phyloP scores from a whole-genome alignment of 2,329 filamentous ascomycete genomes.

The Phaeosphaeriaceae sp. region DNA sequence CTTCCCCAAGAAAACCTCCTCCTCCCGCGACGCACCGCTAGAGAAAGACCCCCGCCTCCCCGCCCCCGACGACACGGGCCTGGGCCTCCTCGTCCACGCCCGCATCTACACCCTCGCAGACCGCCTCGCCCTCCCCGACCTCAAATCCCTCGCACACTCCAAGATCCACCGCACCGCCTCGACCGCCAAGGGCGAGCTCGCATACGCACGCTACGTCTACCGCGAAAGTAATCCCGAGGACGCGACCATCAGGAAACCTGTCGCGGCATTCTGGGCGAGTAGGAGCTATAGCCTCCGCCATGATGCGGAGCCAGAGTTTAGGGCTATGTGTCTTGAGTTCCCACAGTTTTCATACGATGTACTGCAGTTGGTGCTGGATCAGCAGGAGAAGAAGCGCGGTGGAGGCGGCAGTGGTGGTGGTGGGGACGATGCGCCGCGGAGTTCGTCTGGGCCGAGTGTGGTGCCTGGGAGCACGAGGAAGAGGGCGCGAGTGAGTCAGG shows the following conservation, averaged over 20 bases:
- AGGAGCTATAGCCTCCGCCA: conserved; percentile 80
- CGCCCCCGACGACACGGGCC: conserved; percentile 75
- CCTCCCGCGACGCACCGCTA: conserved; percentile 69
- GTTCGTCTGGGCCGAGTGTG: conserved; percentile 47
- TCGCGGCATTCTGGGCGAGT: conserved; percentile 90
- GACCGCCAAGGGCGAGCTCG: conserved; percentile 87
- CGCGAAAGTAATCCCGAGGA: conserved; percentile 75
- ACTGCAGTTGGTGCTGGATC: conserved; percentile 68
- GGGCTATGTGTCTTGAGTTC: conserved; percentile 82
- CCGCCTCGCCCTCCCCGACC: conserved; percentile 69
- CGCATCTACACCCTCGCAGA: conserved; percentile 88
- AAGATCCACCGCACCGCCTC: conserved; percentile 94
- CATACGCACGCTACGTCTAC: conserved; percentile 91
- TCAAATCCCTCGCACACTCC: conserved; percentile 79
- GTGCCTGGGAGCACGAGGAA: conserved; percentile 44
- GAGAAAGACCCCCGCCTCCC: conserved; percentile 73
- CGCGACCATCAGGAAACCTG: conserved; percentile 75
- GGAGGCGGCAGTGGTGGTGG: conserved; percentile 21
- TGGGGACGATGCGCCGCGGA: conserved; percentile 21
- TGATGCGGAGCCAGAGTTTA: conserved; percentile 87
- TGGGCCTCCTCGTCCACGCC: conserved; percentile 86
- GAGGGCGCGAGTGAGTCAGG: conserved; percentile 32
- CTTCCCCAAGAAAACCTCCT: conserved; percentile 70
- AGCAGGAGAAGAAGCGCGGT: conserved; percentile 54
- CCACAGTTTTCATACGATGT: conserved; percentile 95